A percentile compares a stretch with the other conserved stretches of the same genome.
Conservation (phyloP, 1,284 basidiomycete genomes). For the Agaricales sp. region DNA sequence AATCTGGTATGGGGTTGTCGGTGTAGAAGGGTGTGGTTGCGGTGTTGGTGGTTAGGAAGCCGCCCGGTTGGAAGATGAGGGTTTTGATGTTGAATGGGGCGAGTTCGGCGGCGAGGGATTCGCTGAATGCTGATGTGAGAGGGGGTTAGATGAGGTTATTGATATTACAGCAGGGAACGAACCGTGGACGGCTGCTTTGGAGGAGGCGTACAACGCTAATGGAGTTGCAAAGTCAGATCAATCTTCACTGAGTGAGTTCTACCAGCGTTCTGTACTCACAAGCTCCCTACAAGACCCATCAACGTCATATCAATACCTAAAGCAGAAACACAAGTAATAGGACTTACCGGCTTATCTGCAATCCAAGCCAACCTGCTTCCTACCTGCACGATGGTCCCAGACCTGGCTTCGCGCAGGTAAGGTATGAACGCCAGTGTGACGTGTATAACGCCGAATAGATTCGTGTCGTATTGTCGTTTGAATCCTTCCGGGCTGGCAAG, state of each 20-base stretch:
- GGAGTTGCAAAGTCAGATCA: neutral
- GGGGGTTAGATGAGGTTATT: neutral
- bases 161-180: neutral
- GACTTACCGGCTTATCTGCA: neutral
- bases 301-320: no score
- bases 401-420: neutral
- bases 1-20: neutral
- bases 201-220: neutral
- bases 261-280: no score
- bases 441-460: conserved; percentile 21
- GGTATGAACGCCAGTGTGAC: conserved; percentile 15
- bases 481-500: conserved; percentile 12
- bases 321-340: no score
- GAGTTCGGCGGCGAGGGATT: neutral
- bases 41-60: conserved; percentile 1
- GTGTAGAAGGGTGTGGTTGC: neutral
- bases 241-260: no score
- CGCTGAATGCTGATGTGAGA: neutral
- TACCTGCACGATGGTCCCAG: neutral
- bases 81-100: neutral
- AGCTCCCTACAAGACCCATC: no score
- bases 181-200: neutral
- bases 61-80: neutral
- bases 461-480: conserved; percentile 20
- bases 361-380: neutral